phyloP scores from a whole-genome alignment of 176 grass and related monocot species.

The Lolium perenne region DNA sequence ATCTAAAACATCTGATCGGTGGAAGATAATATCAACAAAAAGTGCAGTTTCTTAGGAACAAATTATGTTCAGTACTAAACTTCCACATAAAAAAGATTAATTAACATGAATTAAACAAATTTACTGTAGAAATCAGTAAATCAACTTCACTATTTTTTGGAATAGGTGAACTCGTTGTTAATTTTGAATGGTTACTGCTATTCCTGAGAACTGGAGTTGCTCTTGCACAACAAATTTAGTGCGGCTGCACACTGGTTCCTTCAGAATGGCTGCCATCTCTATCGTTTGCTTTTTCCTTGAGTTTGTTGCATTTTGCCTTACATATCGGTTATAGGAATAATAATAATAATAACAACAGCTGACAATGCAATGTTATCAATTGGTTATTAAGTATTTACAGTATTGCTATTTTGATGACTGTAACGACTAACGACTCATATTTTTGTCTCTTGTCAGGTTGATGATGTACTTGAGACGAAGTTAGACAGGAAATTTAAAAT shows the following conservation, averaged over 20 bases:
- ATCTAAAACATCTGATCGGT: background rate
- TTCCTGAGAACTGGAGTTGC: background rate
- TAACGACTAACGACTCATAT: slow-evolving; percentile 29
- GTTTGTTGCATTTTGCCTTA: background rate
- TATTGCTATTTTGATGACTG: slow-evolving; percentile 13
- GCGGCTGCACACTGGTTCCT: background rate
- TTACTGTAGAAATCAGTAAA: background rate
- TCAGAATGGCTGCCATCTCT: background rate
- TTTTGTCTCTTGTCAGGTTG: slow-evolving; percentile 60
- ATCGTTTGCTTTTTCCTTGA: slow-evolving; percentile 27
- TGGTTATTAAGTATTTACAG: slow-evolving; percentile 16
- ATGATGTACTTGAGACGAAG: slow-evolving; percentile 93
- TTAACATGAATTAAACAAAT: background rate
- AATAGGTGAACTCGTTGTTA: background rate
- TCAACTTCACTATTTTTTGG: background rate
- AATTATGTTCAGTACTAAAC: background rate
- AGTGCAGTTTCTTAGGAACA: slow-evolving; percentile 4
- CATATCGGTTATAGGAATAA: background rate
- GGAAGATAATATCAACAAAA: slow-evolving; percentile 11
- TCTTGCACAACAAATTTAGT: background rate
- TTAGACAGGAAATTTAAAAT: slow-evolving; percentile 84
- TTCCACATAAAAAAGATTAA: background rate
- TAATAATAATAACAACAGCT: background rate
- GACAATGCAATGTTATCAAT: background rate
- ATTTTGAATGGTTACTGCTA: background rate